These are phyloP conservation scores for Cocos nucifera DNA, from an alignment of 176 grass and related monocot species.

Conservation along the genomic window DNA sequence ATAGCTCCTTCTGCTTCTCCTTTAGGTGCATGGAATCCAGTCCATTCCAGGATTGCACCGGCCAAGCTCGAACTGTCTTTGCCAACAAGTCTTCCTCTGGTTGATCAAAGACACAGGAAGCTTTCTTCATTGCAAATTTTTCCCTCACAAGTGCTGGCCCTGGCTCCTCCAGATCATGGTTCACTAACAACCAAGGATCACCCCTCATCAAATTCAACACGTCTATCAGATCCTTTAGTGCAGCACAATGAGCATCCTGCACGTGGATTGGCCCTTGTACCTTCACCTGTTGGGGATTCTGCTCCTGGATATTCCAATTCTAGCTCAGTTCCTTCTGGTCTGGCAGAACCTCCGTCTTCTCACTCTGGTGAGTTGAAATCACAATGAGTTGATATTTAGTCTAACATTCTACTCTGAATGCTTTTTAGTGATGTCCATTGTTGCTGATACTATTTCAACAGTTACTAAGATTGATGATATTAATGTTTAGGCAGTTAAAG, in stretches of 20 bases:
- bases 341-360: slow-evolving; percentile 56
- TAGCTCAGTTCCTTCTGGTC: slow-evolving; percentile 50
- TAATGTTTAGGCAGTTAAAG: no score
- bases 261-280: slow-evolving; percentile 19
- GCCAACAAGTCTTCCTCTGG: slow-evolving; percentile 20
- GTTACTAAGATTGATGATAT: no score
- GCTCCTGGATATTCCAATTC: slow-evolving; percentile 44
- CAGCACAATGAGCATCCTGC: slow-evolving; percentile 18
- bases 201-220: slow-evolving; percentile 26
- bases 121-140: slow-evolving; percentile 23
- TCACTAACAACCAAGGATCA: slow-evolving; percentile 19
- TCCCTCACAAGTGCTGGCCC: slow-evolving; percentile 23
- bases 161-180: slow-evolving; percentile 34
- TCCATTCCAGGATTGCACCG: slow-evolving; percentile 21
- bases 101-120: slow-evolving; percentile 26
- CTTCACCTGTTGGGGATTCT: slow-evolving; percentile 28
- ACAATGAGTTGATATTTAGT: no score
- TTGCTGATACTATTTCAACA: no score
- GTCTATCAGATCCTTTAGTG: slow-evolving; percentile 21
- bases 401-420: no score
- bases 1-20: slow-evolving; percentile 35
- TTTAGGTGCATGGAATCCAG: slow-evolving; percentile 36
- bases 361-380: slow-evolving; percentile 40
- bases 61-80: slow-evolving; percentile 20
- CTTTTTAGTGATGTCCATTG: no score